A percentile compares a stretch with the other conserved stretches of the same genome.
These are phyloP conservation scores for Wallacemonas collosoma DNA, from an alignment of 208 protist species.

Conservation along the genomic window DNA sequence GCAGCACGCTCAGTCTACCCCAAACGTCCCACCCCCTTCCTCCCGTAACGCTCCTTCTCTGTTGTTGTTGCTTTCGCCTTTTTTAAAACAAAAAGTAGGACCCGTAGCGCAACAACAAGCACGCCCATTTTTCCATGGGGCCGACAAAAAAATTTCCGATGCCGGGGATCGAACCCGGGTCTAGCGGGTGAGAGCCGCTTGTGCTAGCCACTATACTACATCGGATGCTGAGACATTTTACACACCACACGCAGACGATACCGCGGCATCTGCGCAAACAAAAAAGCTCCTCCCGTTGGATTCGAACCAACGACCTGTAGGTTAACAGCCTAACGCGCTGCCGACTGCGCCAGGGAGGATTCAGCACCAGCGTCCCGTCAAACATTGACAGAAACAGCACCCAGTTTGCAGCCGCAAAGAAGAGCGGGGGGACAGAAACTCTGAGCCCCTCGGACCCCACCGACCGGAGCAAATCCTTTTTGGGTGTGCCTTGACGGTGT, in stretches of 20 bases:
- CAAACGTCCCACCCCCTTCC: no score
- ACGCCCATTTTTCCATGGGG: not conserved
- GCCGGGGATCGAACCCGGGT: slow-evolving; percentile 94
- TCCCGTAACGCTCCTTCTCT: no score
- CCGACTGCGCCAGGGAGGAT: slow-evolving; percentile 94
- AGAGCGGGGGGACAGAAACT: slow-evolving; percentile 20
- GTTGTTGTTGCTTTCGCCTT: not conserved
- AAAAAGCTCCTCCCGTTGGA: slow-evolving; percentile 94
- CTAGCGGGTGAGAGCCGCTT: slow-evolving; percentile 93
- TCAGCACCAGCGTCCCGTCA: not conserved
- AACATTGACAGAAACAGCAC: not conserved
- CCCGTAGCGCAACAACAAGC: no score
- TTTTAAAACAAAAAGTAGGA: not conserved
- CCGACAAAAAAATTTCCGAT: slow-evolving; percentile 68
- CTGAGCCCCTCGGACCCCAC: slow-evolving; percentile 14
- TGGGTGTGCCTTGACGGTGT: no score
- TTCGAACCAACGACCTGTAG: slow-evolving; percentile 96
- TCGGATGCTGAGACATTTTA: slow-evolving; percentile 36
- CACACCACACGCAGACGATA: not conserved
- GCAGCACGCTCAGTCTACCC: no score
- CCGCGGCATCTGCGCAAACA: not conserved
- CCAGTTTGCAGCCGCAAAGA: not conserved
- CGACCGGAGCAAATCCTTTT: not conserved
- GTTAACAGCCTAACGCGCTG: slow-evolving; percentile 96
- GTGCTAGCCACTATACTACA: slow-evolving; percentile 94